Evolutionary conservation across 164 flowering plant genomes (phyloP), one percentile per base, ranked within the genome.

Genomic region (Annona squamosa): DNA sequence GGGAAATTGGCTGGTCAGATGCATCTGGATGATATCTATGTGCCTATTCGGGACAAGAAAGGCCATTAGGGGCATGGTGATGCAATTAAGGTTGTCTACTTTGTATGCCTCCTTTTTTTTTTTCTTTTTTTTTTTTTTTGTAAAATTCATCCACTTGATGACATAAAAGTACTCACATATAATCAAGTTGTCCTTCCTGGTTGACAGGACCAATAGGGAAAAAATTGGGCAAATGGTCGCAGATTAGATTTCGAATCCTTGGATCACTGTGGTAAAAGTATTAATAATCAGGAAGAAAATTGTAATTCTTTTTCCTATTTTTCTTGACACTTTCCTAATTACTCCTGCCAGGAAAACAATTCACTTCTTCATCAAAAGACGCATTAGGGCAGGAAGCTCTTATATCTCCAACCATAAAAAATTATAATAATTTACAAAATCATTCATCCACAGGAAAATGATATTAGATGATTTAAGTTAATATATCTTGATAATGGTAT

Each of bases 211-310:
- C 85, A 73, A 89, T 77, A 45, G 97, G 98, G 67, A 47, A 84
- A 76, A 95, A 95, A 79, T 89, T 65, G 63, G 85, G 85, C 72
- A 95, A 84, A 17, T 97, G 96, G 44, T 73, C 65, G 19, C 84
- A 84, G 48, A 92, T 91, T 77, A 95, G 77, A 16, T 77, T 77
- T 79, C 78, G 89, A 77, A 95, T 85, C 78, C 90, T 88, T 71
- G 82, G 81, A 77, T 92, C 99, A 47, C 79, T 77, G 79, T 95
- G 95, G 78, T 84, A 85, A 82, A 84, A 91, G 70, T 91, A 92
- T 41, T 19, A 63, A 83, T 87, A 88, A 72, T 92, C 85, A 52
- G 96, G 92, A 75, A 91, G 91, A 78, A 75, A 68, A 57, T 81
- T 75, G 62, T 73, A 69, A 4, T 62, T 37, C 42, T 48, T 47